phyloP scores from a whole-genome alignment of 768 basidiomycete genomes.

The Asterophora lycoperdoides region DNA sequence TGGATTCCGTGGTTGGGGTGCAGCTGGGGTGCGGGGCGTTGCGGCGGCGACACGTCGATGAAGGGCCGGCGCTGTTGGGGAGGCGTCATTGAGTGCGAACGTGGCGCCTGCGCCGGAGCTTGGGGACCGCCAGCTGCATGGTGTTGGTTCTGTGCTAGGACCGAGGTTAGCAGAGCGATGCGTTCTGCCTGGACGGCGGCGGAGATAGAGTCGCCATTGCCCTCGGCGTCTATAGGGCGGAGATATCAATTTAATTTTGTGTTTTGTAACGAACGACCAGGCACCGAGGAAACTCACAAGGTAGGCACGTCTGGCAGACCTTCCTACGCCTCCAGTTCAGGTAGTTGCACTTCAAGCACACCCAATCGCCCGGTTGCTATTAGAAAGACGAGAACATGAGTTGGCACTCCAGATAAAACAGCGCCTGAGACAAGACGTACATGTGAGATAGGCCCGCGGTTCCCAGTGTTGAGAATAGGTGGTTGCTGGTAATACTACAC shows the following conservation, averaged over 20 bases:
- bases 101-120: slow-evolving; percentile 22
- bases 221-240: slow-evolving; percentile 63
- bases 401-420: not conserved
- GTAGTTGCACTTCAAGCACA: slow-evolving; percentile 82
- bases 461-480: slow-evolving; percentile 85
- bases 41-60: slow-evolving; percentile 32
- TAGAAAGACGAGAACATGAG: slow-evolving; percentile 6
- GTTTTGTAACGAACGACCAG: slow-evolving; percentile 6
- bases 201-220: slow-evolving; percentile 84
- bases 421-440: slow-evolving; percentile 39
- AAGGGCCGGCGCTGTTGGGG: slow-evolving; percentile 38
- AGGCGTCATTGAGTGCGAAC: slow-evolving; percentile 45
- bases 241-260: not conserved
- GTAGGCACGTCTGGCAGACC: slow-evolving; percentile 86
- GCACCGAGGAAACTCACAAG: slow-evolving; percentile 49
- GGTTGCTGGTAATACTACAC: slow-evolving; percentile 50
- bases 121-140: slow-evolving; percentile 11
- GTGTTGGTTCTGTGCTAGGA: slow-evolving; percentile 55
- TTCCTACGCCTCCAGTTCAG: slow-evolving; percentile 84
- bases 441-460: slow-evolving; percentile 83
- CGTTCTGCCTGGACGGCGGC: slow-evolving; percentile 82
- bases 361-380: slow-evolving; percentile 76
- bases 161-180: slow-evolving; percentile 72
- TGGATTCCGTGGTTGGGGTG: slow-evolving; percentile 19
- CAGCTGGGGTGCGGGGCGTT: slow-evolving; percentile 19